Evolutionary conservation across 345 rosid species (phyloP).

Genomic region (Acer saccharum): DNA sequence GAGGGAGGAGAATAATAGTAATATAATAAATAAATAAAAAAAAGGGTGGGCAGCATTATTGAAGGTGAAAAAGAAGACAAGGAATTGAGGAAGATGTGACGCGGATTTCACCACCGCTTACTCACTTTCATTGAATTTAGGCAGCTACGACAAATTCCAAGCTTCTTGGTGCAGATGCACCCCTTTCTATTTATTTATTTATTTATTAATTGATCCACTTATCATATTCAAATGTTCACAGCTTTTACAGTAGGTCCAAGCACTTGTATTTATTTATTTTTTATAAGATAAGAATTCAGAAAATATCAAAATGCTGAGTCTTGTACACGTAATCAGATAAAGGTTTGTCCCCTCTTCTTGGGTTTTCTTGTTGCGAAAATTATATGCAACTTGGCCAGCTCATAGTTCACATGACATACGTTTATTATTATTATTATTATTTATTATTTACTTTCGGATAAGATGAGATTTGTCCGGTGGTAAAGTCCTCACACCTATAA

Average conservation of each 20-base stretch:
- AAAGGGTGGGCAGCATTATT: slow-evolving; percentile 14
- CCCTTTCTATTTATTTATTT: no score
- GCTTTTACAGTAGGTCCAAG: neutral
- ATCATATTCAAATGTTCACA: neutral
- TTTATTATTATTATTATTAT: no score
- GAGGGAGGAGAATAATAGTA: neutral
- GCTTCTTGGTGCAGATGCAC: slow-evolving; percentile 41
- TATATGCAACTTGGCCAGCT: neutral
- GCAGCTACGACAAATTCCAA: slow-evolving; percentile 39
- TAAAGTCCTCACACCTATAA: no score
- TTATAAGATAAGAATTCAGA: no score
- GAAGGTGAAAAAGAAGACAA: neutral
- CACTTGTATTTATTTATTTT: neutral
- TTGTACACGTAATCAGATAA: neutral
- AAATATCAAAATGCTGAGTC: neutral
- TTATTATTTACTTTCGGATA: no score
- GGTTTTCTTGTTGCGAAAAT: neutral
- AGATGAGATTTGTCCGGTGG: no score
- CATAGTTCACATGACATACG: neutral
- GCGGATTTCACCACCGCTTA: slow-evolving; percentile 40
- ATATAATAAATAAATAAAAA: no score
- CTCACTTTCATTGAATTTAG: slow-evolving; percentile 20
- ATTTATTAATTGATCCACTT: neutral
- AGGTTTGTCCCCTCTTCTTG: neutral
- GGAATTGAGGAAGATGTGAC: slow-evolving; percentile 27